Evolutionary conservation across 1,284 basidiomycete genomes (phyloP), one percentile per base, ranked within the genome.

Genomic region (Cryptococcus sp.): DNA sequence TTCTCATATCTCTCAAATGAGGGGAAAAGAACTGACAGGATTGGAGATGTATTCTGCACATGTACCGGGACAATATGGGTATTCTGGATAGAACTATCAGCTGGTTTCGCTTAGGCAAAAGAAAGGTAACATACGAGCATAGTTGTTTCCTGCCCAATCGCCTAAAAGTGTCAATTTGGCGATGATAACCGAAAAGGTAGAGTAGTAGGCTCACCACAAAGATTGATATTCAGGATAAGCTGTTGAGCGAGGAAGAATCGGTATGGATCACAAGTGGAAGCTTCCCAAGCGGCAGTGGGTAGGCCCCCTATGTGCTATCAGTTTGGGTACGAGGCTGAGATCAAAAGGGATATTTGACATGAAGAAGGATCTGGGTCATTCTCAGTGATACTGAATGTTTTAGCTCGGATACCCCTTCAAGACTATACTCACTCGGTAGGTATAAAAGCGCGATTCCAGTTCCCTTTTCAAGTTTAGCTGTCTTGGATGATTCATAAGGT

Each of bases 221-320:
- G 53, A 50, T 76, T 83, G 58, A 82, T 88, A 72, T 91, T 86
- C 55, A 92, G 77, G 30, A 86, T 80, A 60, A 90, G 70, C 31
- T 76, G 72, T 61, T 92, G 89, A 41, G 86, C 76, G 58, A 81
- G 77, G 76, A 93, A 91, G 74, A 85, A 85, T n/a, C 76, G 63
- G 23, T 70, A 60, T 52, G 88, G 83, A 63, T 88, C 78, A 76
- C 90, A 90, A 10, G 79, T 78, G 41, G 76, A 70, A 38, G 82
- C 76, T 49, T 82, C 81, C 80, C 83, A 92, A 59, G 81, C 80
- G 8, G 87, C 89, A 30, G 73, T 78, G 5, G 90, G 88, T 10
- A 72, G 71, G 10, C 84, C 83, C 90, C 72, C 69, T 64, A 60
- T 11, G 33, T 48, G 10, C 45, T 23, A 32, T 11, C n/a, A 14